Evolutionary conservation across 306 rosid genomes (phyloP), one percentile per base, ranked within the genome.

Genomic region (Glycine tomentella): DNA sequence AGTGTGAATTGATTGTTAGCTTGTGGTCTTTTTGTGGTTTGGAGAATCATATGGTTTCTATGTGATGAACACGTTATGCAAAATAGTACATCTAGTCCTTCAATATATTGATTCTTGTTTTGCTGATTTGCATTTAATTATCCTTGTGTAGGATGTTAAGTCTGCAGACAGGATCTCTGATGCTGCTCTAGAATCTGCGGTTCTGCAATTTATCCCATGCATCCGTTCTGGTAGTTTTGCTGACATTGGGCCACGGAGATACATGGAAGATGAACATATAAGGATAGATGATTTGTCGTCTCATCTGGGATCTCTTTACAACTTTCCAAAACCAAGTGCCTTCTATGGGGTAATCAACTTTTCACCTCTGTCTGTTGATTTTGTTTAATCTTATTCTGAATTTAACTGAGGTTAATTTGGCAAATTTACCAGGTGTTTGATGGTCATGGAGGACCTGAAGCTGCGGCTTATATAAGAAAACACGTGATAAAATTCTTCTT

Each of bases 401-500:
- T 75, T 55, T 89, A 72, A 77, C 61, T 68, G 79, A 68, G 58
- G 50, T 0, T 25, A 25, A 25, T 66, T 58, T 53, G 61, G 58
- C 5, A 10, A 70, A 42, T 82, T 5, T 72, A 31, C 66, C 87
- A 95, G 99, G 95, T 96, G 49, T 96, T 96, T 85, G 99, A 96
- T 83, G 99, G 99, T 17, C 99, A 96, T 82, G 99, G 99, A 87
- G 99, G 99, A 84, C 94, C 98, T n/a, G 98, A 96, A 87, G 99
- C 99, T 17, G 96, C 99, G 14, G 91, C 98, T 78, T 96, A 86
- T 81, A 84, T 92, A 15, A 86, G 85, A 69, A 90, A 90, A 85
- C 88, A 96, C 84, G 92, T 91, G 2, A 84, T 90, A 67, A 89
- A 91, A 74, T 86, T 93, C 85, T 76, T 96, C 78, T 93, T 96